Evolutionary conservation across 2,329 filamentous ascomycete species (phyloP), one percentile per base, ranked within the genome.

Genomic region (Alternaria arbusti): DNA sequence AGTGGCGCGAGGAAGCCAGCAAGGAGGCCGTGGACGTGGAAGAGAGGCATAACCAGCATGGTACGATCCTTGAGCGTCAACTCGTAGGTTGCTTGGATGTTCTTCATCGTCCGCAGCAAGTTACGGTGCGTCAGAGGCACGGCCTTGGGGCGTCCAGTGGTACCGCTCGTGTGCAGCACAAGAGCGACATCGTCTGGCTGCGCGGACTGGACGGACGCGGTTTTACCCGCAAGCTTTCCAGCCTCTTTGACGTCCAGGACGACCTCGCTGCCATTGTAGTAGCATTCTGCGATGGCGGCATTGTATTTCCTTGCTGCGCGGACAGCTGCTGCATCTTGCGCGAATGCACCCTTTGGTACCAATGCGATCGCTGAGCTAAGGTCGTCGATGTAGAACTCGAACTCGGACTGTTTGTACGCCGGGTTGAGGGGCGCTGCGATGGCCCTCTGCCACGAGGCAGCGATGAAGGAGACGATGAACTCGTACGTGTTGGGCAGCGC

Each of bases 301-400:
- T 91, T 87, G 82, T 93, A 94, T 83, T 90, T 93, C 72, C 88
- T 85, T 8, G 92, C 93, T 1, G 93, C 93, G 74, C 88, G 87
- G 26, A 96, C 91, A 25, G 91, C 92, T 12, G 91, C 87, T 10
- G 88, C 89, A 76, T 90, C 84, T 70, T 89, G 85, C 11, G 84
- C 84, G 72, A 88, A 91, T 13, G 90, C 88, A 15, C 91, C 92
- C 70, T 85, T 85, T 12, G 93, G 92, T 10, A 96, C 90, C 36
- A 96, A 84, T 30, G 93, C 87, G 63, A 96, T 83, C 32, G 90
- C 90, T 6, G 93, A 95, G 76, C 90, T 92, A 71, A 96, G 85
- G 77, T 97, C 93, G 68, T 94, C 90, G 74, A 97, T 95, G 81
- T 96, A 96, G 81, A 96, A 96, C 79, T 96, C 93, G 78, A 95